These are phyloP conservation scores for Candida andamanensis DNA, from an alignment of 805 yeast species.

Conservation along the genomic window DNA sequence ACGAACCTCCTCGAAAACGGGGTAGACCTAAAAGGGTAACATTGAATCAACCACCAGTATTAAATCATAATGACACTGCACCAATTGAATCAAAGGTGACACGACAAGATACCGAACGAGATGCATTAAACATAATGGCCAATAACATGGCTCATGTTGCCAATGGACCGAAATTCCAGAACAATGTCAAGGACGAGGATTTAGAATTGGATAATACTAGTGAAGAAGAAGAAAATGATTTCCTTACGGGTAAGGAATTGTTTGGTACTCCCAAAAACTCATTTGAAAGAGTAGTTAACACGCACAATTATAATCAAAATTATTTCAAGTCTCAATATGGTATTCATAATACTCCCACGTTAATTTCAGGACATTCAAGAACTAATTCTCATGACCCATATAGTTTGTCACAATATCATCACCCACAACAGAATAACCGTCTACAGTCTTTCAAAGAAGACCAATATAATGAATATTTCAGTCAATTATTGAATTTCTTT, in stretches of 20 bases:
- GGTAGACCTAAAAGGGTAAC: conserved; percentile 34
- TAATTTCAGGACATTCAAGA: conserved; percentile 4
- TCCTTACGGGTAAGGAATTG: conserved; percentile 34
- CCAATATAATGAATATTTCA: conserved; percentile 35
- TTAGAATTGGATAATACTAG: conserved; percentile 34
- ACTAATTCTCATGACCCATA: conserved; percentile 29
- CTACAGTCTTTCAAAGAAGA: conserved; percentile 16
- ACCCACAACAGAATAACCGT: conserved; percentile 17
- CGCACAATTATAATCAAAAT: conserved; percentile 10
- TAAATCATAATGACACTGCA: conserved; percentile 30
- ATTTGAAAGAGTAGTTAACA: conserved; percentile 23
- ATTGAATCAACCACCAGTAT: conserved; percentile 20
- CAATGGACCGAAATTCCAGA: conserved; percentile 6
- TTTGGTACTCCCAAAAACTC: conserved; percentile 38
- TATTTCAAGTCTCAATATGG: conserved; percentile 3
- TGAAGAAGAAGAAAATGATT: conserved; percentile 24
- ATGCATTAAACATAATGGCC: conserved; percentile 31
- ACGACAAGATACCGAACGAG: conserved; percentile 39
- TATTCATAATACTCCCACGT: conserved; percentile 10
- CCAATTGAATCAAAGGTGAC: conserved; percentile 20
- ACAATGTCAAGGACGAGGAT: conserved; percentile 28
- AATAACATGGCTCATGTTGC: conserved; percentile 16
- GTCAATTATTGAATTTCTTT: conserved; percentile 46
- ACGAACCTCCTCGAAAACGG: conserved; percentile 29
- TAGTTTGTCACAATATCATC: conserved; percentile 39